phyloP scores from a whole-genome alignment of 768 basidiomycete species.

The Serendipita sp. region DNA sequence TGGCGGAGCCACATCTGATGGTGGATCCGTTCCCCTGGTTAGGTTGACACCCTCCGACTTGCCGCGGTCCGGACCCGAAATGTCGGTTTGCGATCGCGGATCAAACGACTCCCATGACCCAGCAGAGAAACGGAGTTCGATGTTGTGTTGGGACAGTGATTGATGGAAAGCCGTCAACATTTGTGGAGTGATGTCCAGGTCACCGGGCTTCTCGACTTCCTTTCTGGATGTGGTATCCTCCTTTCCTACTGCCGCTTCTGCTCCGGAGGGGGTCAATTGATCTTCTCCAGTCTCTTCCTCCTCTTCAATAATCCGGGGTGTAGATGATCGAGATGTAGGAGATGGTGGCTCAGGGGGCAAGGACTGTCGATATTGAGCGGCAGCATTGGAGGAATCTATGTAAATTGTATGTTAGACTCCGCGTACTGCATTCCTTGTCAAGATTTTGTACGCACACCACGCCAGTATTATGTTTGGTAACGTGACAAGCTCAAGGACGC shows the following conservation, averaged over 20 bases:
- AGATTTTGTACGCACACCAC: constrained; percentile 47
- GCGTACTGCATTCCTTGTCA: background rate
- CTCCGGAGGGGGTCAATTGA: background rate
- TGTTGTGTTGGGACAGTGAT: constrained; percentile 35
- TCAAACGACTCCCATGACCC: constrained; percentile 64
- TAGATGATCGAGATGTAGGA: background rate
- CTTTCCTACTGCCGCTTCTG: background rate
- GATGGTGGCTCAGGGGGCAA: background rate
- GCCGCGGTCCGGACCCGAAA: too few relatives aligned
- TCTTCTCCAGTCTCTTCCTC: background rate
- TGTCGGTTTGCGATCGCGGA: constrained; percentile 12
- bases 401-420: background rate
- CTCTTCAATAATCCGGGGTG: background rate
- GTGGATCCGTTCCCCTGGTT: background rate
- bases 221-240: too few relatives aligned
- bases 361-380: background rate
- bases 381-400: background rate
- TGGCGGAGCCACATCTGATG: constrained; percentile 2
- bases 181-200: constrained; percentile 47
- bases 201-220: constrained; percentile 22
- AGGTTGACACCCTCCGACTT: too few relatives aligned
- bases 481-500: constrained; percentile 60
- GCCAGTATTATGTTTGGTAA: constrained; percentile 60
- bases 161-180: constrained; percentile 48
- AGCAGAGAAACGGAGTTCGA: constrained; percentile 58